Evolutionary conservation across 192 early-diverging fungal species (phyloP).

Genomic region (Neocallimastix lanati): DNA sequence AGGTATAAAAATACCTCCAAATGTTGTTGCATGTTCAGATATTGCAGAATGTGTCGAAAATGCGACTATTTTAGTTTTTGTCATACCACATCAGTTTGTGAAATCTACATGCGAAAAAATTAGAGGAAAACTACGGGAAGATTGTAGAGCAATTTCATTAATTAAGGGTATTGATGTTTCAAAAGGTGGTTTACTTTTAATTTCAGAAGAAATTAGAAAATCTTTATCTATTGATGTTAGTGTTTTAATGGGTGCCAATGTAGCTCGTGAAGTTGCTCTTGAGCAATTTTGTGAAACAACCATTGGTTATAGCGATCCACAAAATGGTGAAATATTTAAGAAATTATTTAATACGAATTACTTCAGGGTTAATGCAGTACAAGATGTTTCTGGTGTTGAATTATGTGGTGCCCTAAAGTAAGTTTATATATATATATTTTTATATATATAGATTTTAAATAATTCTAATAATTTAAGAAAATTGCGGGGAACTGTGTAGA

Average conservation of each 20-base stretch:
- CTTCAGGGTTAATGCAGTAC: constrained; percentile 62
- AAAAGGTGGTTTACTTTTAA: constrained; percentile 50
- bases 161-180: constrained; percentile 84
- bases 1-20: constrained; percentile 61
- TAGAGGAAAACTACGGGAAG: constrained; percentile 43
- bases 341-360: constrained; percentile 72
- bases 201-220: constrained; percentile 64
- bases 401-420: constrained; percentile 95
- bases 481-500: too few species aligned
- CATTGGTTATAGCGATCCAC: constrained; percentile 40
- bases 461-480: too few species aligned
- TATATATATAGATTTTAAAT: too few species aligned
- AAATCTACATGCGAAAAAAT: constrained; percentile 63
- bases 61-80: constrained; percentile 84
- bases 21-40: constrained; percentile 72
- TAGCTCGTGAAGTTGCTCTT: constrained; percentile 84
- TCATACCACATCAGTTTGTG: constrained; percentile 91
- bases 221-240: constrained; percentile 57
- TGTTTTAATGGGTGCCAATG: constrained; percentile 90
- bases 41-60: constrained; percentile 53
- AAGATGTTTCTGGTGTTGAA: constrained; percentile 84
- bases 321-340: constrained; percentile 61
- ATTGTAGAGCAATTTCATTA: constrained; percentile 78
- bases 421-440: too few species aligned
- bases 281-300: constrained; percentile 94